A percentile compares a stretch with the other conserved stretches of the same genome.
These are phyloP conservation scores for Pestalotiopsis sp. DNA, from an alignment of 2,329 filamentous ascomycete species.

Conservation along the genomic window DNA sequence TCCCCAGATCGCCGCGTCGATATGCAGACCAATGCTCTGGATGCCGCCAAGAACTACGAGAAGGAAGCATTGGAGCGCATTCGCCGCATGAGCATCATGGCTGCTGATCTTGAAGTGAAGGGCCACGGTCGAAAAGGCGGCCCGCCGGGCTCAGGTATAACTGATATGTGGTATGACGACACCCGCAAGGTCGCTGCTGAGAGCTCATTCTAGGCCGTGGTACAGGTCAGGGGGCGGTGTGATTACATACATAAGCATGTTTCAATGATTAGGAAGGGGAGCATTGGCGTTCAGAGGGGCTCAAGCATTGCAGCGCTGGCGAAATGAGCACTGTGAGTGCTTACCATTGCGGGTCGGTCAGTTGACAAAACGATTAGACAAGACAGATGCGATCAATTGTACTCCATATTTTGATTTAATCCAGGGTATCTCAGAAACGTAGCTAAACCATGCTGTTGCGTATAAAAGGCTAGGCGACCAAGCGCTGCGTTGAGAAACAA, in stretches of 20 bases:
- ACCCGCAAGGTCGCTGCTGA: conserved; percentile 13
- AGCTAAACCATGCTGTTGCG: neutral
- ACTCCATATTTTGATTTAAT: neutral
- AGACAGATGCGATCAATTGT: neutral
- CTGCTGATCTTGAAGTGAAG: conserved; percentile 75
- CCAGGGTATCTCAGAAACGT: neutral
- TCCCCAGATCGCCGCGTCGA: conserved; percentile 66
- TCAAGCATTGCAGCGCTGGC: neutral
- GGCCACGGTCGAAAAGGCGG: conserved; percentile 24
- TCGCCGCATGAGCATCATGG: conserved; percentile 74
- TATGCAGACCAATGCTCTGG: conserved; percentile 71
- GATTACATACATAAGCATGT: neutral
- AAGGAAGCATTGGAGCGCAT: conserved; percentile 76
- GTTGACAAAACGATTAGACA: neutral
- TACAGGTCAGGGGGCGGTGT: neutral
- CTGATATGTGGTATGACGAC: conserved; percentile 27
- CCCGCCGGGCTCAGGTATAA: conserved; percentile 21
- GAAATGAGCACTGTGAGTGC: neutral
- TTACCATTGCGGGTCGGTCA: neutral
- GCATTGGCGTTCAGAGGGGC: neutral
- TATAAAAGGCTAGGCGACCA: neutral
- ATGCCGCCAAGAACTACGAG: conserved; percentile 72
- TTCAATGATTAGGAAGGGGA: neutral
- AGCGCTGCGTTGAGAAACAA: neutral
- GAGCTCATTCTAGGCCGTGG: neutral